A percentile compares a stretch with the other conserved stretches of the same genome.
phyloP scores from a whole-genome alignment of 495 filamentous ascomycete species.

The Acidiella bohemica region DNA sequence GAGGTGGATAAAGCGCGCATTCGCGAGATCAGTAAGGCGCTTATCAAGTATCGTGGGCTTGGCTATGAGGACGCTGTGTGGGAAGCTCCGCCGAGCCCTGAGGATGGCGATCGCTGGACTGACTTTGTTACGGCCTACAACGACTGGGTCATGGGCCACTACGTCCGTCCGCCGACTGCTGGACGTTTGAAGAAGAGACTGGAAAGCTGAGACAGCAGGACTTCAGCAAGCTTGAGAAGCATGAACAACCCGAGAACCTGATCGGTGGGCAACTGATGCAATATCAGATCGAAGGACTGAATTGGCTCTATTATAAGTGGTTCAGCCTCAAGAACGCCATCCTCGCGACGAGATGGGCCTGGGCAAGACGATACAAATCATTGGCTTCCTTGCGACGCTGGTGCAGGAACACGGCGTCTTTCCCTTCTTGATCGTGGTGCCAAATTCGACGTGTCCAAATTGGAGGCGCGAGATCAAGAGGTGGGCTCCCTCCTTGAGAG shows the following conservation, averaged over 20 bases:
- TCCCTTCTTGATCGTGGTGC: slow-evolving; percentile 87
- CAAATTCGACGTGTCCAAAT: slow-evolving; percentile 88
- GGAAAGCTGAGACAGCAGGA: slow-evolving; percentile 45
- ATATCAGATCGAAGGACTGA: slow-evolving; percentile 87
- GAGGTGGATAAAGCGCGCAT: slow-evolving; percentile 55
- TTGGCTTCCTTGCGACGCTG: slow-evolving; percentile 64
- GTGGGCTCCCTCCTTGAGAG: slow-evolving; percentile 76
- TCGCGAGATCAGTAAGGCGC: slow-evolving; percentile 52
- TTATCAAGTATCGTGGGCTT: slow-evolving; percentile 91
- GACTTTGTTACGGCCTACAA: slow-evolving; percentile 72
- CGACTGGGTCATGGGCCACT: slow-evolving; percentile 65
- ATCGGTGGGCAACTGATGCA: slow-evolving; percentile 73
- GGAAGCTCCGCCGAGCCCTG: slow-evolving; percentile 64
- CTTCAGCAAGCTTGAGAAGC: slow-evolving; percentile 55
- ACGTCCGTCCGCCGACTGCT: slow-evolving; percentile 45
- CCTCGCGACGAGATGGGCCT: slow-evolving; percentile 98
- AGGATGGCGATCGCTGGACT: slow-evolving; percentile 55
- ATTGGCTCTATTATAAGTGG: slow-evolving; percentile 95
- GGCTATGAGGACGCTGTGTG: slow-evolving; percentile 82
- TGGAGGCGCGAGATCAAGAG: slow-evolving; percentile 94
- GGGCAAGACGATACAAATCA: slow-evolving; percentile 93
- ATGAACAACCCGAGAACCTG: slow-evolving; percentile 59
- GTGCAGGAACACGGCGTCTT: slow-evolving; percentile 57
- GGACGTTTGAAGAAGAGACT: slow-evolving; percentile 46
- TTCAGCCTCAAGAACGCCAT: slow-evolving; percentile 72